phyloP scores from a whole-genome alignment of 139 green algal genomes.

The Ettlia oleoabundans region DNA sequence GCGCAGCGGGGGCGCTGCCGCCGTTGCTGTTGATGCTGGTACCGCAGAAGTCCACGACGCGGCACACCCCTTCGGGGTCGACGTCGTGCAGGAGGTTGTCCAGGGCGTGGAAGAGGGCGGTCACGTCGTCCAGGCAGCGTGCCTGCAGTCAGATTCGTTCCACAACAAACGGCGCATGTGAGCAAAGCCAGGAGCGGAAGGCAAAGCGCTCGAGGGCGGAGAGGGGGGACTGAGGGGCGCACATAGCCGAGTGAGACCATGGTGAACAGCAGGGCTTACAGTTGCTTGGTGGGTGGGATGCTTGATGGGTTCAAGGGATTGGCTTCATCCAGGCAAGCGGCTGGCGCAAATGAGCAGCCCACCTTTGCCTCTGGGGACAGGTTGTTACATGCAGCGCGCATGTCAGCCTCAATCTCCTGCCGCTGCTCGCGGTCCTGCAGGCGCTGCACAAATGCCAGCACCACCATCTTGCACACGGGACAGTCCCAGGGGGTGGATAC shows the following conservation, averaged over 20 bases:
- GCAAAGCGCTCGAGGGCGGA: too few species aligned
- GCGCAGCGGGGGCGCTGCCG: background rate
- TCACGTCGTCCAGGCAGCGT: conserved; percentile 31
- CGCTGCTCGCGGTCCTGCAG: conserved; percentile 33
- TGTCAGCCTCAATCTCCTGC: conserved; percentile 14
- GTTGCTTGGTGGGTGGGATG: background rate
- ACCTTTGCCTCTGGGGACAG: background rate
- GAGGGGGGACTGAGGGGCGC: too few species aligned
- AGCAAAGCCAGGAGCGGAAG: too few species aligned
- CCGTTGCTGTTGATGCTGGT: too few species aligned
- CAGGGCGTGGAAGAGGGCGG: conserved; percentile 30
- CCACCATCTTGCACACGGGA: conserved; percentile 39
- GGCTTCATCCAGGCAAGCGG: too few species aligned
- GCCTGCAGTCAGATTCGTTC: too few species aligned
- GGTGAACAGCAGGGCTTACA: too few species aligned
- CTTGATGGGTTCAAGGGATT: too few species aligned
- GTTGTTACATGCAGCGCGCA: conserved; percentile 22
- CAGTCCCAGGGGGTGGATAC: conserved; percentile 24
- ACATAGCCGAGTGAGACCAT: too few species aligned
- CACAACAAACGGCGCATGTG: too few species aligned
- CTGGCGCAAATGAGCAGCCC: background rate
- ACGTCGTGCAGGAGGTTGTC: conserved; percentile 48
- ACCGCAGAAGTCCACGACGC: conserved; percentile 36
- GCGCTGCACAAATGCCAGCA: conserved; percentile 18
- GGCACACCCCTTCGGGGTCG: conserved; percentile 35